Conservation (phyloP, 2,329 filamentous ascomycete species). For the Trichocomaceae sp. region DNA sequence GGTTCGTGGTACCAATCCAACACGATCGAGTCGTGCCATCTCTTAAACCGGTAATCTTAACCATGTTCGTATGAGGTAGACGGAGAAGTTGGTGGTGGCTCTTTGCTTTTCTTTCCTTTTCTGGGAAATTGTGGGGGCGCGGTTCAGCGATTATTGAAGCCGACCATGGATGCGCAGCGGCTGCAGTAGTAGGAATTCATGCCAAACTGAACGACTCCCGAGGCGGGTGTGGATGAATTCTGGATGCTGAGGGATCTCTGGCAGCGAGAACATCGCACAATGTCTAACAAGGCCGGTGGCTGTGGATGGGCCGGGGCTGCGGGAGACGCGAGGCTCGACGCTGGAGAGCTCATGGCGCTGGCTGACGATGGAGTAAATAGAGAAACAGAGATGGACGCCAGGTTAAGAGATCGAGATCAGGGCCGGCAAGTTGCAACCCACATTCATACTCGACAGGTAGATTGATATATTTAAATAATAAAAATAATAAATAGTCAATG, state of each 20-base stretch:
- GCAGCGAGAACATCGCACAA: conserved; percentile 44
- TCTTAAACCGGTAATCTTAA: neutral
- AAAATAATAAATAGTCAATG: too few species aligned
- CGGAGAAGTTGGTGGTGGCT: too few species aligned
- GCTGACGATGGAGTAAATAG: neutral
- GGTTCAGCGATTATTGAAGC: conserved; percentile 34
- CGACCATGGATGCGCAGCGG: conserved; percentile 41
- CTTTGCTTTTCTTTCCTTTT: neutral
- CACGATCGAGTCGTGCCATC: neutral
- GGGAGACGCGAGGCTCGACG: conserved; percentile 19
- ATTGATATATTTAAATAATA: too few species aligned
- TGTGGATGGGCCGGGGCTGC: conserved; percentile 21
- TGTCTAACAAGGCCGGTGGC: conserved; percentile 24
- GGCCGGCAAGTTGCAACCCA: neutral
- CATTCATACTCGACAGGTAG: too few species aligned
- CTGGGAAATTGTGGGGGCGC: neutral
- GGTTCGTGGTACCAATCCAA: neutral
- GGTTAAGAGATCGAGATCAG: neutral
- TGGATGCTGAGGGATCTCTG: conserved; percentile 41
- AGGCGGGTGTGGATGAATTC: conserved; percentile 21
- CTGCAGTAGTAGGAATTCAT: conserved; percentile 47
- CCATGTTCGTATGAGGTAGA: neutral
- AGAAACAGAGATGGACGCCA: neutral
- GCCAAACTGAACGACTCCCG: conserved; percentile 40
- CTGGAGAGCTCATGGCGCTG: conserved; percentile 29